Evolutionary conservation across 768 basidiomycete species (phyloP).

Genomic region (Hericium coralloides): DNA sequence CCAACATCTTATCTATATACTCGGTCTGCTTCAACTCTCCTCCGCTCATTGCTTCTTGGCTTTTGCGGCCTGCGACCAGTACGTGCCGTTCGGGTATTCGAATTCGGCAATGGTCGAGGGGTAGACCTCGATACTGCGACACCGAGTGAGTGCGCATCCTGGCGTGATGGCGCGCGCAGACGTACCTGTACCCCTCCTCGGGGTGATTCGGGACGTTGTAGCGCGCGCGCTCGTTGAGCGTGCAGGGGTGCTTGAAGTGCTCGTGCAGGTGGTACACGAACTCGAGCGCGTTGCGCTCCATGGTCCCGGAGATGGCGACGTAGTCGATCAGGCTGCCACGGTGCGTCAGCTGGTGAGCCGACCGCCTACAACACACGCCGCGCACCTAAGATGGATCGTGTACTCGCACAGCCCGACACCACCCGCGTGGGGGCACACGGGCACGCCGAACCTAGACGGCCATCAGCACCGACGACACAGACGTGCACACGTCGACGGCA

Average conservation of each 20-base stretch:
- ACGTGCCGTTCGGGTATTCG: conserved; percentile 79
- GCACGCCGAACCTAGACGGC: conserved; percentile 59
- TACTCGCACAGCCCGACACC: conserved; percentile 93
- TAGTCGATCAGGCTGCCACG: conserved; percentile 76
- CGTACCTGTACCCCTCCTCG: conserved; percentile 70
- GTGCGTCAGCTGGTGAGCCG: background rate
- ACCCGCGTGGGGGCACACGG: conserved; percentile 91
- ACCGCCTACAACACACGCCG: background rate
- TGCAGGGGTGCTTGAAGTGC: conserved; percentile 83
- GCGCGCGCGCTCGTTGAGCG: conserved; percentile 75
- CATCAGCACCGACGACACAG: background rate
- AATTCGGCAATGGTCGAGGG: conserved; percentile 72
- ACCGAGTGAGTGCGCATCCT: background rate
- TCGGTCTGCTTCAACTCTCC: too few relatives aligned
- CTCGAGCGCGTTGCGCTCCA: conserved; percentile 92
- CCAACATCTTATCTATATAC: too few relatives aligned
- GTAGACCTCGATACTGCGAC: conserved; percentile 77
- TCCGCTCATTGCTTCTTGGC: background rate
- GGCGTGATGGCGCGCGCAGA: background rate
- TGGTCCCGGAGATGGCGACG: conserved; percentile 81
- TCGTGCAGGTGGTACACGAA: conserved; percentile 90
- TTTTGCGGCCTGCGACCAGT: conserved; percentile 45
- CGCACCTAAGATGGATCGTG: conserved; percentile 70
- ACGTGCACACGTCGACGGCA: background rate
- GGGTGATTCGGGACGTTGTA: conserved; percentile 81